These are phyloP conservation scores for Coprinellus aureogranulatus DNA, from an alignment of 768 basidiomycete species.

Conservation along the genomic window DNA sequence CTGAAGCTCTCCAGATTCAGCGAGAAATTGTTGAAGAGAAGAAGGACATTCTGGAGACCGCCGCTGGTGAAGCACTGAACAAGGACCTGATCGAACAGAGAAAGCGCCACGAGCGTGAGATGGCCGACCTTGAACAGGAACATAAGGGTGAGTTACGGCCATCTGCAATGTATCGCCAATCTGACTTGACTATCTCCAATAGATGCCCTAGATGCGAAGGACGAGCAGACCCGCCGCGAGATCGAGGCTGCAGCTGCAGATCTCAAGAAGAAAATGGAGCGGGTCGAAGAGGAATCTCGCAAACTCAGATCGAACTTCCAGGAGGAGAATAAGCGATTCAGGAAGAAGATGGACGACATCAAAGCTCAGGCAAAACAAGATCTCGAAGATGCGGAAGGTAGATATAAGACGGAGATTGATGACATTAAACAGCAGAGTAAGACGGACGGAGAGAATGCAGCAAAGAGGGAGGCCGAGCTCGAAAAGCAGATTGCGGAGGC, in stretches of 20 bases:
- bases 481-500: background rate
- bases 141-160: constrained; percentile 36
- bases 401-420: background rate
- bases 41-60: constrained; percentile 49
- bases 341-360: background rate
- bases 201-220: constrained; percentile 41
- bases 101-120: constrained; percentile 44
- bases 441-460: background rate
- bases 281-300: constrained; percentile 37
- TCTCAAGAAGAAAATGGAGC: constrained; percentile 41
- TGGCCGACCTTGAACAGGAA: constrained; percentile 43
- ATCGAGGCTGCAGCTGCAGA: constrained; percentile 42
- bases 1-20: constrained; percentile 51
- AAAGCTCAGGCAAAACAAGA: background rate
- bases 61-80: constrained; percentile 51
- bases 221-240: constrained; percentile 45
- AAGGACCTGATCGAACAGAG: constrained; percentile 48
- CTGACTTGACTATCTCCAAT: background rate
- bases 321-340: background rate
- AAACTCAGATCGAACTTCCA: constrained; percentile 29
- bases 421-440: background rate
- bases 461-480: background rate
- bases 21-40: constrained; percentile 51
- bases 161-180: background rate
- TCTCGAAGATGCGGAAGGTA: background rate